phyloP scores from a whole-genome alignment of 2,329 filamentous ascomycete species.

The Cytospora leucostoma region DNA sequence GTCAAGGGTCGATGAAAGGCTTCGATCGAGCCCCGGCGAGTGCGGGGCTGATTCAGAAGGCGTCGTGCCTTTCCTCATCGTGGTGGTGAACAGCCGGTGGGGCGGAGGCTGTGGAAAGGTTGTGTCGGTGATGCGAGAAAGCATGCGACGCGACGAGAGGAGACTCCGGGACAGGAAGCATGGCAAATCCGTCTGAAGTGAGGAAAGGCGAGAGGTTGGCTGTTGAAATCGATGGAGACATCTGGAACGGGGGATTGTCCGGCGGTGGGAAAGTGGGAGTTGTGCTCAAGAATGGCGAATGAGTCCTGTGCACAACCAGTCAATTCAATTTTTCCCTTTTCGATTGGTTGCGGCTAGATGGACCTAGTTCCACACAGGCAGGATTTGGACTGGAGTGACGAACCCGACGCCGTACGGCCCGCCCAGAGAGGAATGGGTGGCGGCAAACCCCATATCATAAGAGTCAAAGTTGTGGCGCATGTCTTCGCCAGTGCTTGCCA shows the following conservation, averaged over 20 bases:
- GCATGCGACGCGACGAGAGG: constrained; percentile 39
- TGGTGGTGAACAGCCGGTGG: constrained; percentile 39
- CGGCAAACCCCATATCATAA: constrained; percentile 39
- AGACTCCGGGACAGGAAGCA: constrained; percentile 50
- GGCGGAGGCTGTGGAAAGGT: constrained; percentile 39
- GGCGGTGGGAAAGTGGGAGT: constrained; percentile 48
- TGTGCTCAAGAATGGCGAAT: constrained; percentile 41
- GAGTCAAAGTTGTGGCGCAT: constrained; percentile 11
- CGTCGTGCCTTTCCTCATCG: constrained; percentile 38
- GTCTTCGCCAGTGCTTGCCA: constrained; percentile 35
- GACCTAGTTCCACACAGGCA: constrained; percentile 62
- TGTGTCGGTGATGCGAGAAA: constrained; percentile 41
- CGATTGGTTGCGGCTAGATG: constrained; percentile 41
- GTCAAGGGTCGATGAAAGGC: constrained; percentile 31
- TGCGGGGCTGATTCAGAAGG: constrained; percentile 30
- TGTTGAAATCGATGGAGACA: constrained; percentile 41
- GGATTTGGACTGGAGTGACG: constrained; percentile 64
- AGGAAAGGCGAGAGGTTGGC: constrained; percentile 48
- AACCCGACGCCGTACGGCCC: constrained; percentile 58
- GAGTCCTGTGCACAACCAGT: constrained; percentile 54
- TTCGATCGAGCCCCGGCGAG: constrained; percentile 34
- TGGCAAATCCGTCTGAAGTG: constrained; percentile 44
- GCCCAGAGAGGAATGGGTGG: constrained; percentile 50
- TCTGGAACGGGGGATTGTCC: constrained; percentile 42
- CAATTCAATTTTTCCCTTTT: constrained; percentile 52